phyloP scores from a whole-genome alignment of 108 stramenopile species.

The Aurantiochytrium sp. region DNA sequence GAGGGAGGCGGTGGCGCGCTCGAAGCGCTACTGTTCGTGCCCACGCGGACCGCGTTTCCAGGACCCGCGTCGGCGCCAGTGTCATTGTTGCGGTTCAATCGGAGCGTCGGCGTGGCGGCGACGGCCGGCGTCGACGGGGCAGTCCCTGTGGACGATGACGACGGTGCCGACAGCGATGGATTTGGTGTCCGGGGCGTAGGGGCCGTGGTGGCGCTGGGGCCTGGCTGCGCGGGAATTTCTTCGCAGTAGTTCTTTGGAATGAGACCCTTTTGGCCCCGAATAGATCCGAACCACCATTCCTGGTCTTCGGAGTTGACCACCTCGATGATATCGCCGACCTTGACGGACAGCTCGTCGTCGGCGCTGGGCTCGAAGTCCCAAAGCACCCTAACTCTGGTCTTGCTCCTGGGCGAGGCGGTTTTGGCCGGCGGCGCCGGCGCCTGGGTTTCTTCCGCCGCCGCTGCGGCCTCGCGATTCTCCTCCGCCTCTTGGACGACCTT shows the following conservation, averaged over 20 bases:
- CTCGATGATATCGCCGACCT: neutral
- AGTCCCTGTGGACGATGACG: neutral
- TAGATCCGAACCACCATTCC: constrained; percentile 1
- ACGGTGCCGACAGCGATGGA: neutral
- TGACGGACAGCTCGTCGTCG: neutral
- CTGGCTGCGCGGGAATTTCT: neutral
- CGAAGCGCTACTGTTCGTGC: neutral
- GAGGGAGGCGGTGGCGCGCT: too few relatives aligned
- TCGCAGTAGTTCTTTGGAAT: neutral
- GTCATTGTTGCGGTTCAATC: too few relatives aligned
- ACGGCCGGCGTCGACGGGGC: neutral
- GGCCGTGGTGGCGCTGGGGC: neutral
- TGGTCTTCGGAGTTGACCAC: neutral
- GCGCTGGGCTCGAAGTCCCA: constrained; percentile 9
- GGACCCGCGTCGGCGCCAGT: too few relatives aligned
- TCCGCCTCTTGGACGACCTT: neutral
- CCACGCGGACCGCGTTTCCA: neutral
- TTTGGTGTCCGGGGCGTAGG: neutral
- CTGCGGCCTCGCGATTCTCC: neutral
- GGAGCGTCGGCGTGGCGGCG: neutral
- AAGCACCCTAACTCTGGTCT: neutral
- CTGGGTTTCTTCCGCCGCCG: neutral
- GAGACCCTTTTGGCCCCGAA: neutral
- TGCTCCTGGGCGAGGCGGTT: neutral
- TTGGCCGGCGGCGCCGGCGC: neutral